Base-by-base conservation (phyloP, 257 asterid genomes). In the Nemophila menziesii region DNA sequence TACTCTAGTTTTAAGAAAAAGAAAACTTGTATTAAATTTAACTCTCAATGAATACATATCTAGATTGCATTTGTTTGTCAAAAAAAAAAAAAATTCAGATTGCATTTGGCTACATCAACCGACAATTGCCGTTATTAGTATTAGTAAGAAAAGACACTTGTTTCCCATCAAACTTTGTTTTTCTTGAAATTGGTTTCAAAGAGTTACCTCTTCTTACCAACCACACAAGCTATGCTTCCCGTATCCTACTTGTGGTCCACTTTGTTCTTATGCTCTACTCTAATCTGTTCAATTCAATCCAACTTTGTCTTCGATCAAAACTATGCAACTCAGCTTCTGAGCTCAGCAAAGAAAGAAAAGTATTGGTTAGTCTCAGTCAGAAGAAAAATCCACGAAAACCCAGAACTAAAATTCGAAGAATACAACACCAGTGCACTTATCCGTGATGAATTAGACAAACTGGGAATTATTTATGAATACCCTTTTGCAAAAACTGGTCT, bases 301-400 rank as follows among this genome's bases (percentile, higher is more conserved):
- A 15, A 43, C n/a, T 24, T 37, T 29, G 52, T 42, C 20, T 24
- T 37, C 23, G 52, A 33, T 45, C 60, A 68, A 61, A 76, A 67
- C 21, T 69, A 58, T 39, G 72, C 75, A 5, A 54, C 39, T 6
- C 61, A 68, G 64, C 47, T 80, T 60, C 74, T 85, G 16, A 43
- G 53, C 49, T 73, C 87, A 34, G 83, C 92, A 22, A 60, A 46
- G 9, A 54, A 39, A 21, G 68, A 75, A 5, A 77, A 50, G 51
- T 75, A 80, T 43, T 73, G 87, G 79, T 42, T 80, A 43, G 64
- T 80, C 1, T 52, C 92, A 4, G 16, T 78, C 2, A 75, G 93
- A 56, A 78, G 95, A 64, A 69, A 60, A 67, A 80, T 85, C 51
- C 93, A 85, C 37, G 95, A 80, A 64, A 68, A 75, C 77, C 95